These are phyloP conservation scores for Nicotiana noctiflora DNA, from an alignment of 257 asterid genomes.

Conservation along the genomic window DNA sequence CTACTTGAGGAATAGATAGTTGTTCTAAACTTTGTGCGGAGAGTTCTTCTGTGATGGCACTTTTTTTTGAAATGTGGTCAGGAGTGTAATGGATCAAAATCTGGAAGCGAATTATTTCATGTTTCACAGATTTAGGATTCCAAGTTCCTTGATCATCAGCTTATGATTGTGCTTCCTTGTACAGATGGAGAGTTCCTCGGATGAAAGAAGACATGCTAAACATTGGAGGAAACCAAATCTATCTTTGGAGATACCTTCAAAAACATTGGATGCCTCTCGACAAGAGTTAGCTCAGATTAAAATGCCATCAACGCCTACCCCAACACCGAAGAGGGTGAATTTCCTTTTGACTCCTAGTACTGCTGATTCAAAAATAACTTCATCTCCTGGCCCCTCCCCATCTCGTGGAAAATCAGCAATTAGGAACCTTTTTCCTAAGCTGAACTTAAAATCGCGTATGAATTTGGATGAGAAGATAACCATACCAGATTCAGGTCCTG, in stretches of 20 bases:
- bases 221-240: slow-evolving; percentile 65
- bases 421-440: slow-evolving; percentile 53
- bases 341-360: slow-evolving; percentile 51
- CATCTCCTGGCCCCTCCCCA: slow-evolving; percentile 47
- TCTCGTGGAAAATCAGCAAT: slow-evolving; percentile 45
- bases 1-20: not conserved
- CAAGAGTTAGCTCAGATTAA: slow-evolving; percentile 55
- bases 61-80: not conserved
- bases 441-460: slow-evolving; percentile 50
- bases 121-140: not conserved
- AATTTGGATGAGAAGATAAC: slow-evolving; percentile 50
- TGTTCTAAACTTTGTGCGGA: not conserved
- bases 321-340: slow-evolving; percentile 77
- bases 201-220: slow-evolving; percentile 36
- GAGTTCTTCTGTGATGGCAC: not conserved
- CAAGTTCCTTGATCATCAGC: not conserved
- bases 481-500: slow-evolving; percentile 30
- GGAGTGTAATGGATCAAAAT: not conserved
- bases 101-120: not conserved
- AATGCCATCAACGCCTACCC: slow-evolving; percentile 57
- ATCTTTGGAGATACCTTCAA: slow-evolving; percentile 62
- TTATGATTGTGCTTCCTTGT: not conserved
- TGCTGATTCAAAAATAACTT: slow-evolving; percentile 31
- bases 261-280: slow-evolving; percentile 38
- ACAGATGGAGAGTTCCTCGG: slow-evolving; percentile 36